phyloP scores from a whole-genome alignment of 306 rosid genomes.

The Prunus armeniaca region DNA sequence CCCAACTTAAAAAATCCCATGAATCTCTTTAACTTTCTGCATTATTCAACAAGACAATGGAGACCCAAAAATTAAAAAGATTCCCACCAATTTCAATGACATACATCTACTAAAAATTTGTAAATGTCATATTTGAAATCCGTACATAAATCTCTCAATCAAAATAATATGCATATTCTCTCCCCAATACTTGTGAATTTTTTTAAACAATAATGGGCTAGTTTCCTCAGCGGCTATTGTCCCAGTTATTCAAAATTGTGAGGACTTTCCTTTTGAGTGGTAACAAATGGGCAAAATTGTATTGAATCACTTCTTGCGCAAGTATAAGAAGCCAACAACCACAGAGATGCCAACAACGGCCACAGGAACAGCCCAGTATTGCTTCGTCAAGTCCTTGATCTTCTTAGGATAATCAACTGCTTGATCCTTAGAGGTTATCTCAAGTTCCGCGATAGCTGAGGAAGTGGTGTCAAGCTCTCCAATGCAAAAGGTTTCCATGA shows the following conservation, averaged over 20 bases:
- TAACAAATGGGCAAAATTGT: conserved; percentile 12
- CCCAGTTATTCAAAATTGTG: conserved; percentile 40
- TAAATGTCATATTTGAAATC: conserved; percentile 9
- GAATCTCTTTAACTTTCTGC: background rate
- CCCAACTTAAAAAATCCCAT: too few species aligned
- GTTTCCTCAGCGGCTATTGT: conserved; percentile 8
- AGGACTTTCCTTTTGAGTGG: background rate
- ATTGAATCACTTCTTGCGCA: conserved; percentile 47
- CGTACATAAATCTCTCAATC: conserved; percentile 23
- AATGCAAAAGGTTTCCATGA: too few species aligned
- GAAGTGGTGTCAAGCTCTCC: conserved; percentile 42
- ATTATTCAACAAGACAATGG: background rate
- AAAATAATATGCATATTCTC: background rate
- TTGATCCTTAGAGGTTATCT: conserved; percentile 30
- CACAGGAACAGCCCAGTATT: conserved; percentile 56
- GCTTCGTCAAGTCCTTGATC: conserved; percentile 45
- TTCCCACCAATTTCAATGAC: background rate
- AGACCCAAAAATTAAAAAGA: background rate
- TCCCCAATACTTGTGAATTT: background rate
- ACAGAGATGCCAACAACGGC: conserved; percentile 56
- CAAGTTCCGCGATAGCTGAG: background rate
- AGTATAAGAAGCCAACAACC: conserved; percentile 49
- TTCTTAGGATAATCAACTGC: conserved; percentile 26
- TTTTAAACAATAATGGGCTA: conserved; percentile 7
- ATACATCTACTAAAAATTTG: background rate